Conservation (phyloP, 179 eudicot species). For the Spergularia azorica region DNA sequence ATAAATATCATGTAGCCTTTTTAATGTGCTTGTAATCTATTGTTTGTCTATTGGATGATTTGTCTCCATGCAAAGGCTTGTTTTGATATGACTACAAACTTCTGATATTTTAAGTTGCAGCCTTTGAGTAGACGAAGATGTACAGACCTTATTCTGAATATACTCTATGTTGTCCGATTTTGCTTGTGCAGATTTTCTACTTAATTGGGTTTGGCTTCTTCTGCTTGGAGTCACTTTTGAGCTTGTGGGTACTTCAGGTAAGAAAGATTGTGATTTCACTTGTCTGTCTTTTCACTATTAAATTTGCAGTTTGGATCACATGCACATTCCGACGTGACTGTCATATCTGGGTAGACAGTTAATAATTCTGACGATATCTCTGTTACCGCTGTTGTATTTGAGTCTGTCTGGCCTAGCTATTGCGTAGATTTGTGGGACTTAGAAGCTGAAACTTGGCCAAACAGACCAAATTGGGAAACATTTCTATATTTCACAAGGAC, state of each 20-base stretch:
- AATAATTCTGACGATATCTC: background rate
- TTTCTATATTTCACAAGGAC: no score
- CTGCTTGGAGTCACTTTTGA: conserved; percentile 85
- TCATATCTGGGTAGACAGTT: background rate
- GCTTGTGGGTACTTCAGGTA: conserved; percentile 99
- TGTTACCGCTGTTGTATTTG: background rate
- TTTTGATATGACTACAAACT: background rate
- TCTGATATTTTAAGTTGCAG: background rate
- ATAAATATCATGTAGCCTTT: no score
- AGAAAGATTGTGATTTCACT: conserved; percentile 24
- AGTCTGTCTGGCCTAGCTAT: background rate
- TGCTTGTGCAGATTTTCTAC: conserved; percentile 70
- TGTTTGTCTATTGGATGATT: background rate
- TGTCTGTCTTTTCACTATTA: conserved; percentile 7
- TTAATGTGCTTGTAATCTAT: background rate
- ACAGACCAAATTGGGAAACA: no score
- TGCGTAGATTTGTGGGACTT: no score
- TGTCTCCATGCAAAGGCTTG: background rate
- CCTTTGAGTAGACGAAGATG: background rate
- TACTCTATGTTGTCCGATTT: conserved; percentile 13
- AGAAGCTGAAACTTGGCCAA: no score
- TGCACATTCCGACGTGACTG: background rate
- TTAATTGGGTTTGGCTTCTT: conserved; percentile 82
- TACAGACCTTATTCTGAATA: background rate
- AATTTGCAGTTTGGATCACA: no score